Percentiles rank a stretch among this genome's conserved stretches.
These are phyloP conservation scores for Wickerhamomyces pijperi DNA, from an alignment of 805 yeast genomes.

Conservation along the genomic window DNA sequence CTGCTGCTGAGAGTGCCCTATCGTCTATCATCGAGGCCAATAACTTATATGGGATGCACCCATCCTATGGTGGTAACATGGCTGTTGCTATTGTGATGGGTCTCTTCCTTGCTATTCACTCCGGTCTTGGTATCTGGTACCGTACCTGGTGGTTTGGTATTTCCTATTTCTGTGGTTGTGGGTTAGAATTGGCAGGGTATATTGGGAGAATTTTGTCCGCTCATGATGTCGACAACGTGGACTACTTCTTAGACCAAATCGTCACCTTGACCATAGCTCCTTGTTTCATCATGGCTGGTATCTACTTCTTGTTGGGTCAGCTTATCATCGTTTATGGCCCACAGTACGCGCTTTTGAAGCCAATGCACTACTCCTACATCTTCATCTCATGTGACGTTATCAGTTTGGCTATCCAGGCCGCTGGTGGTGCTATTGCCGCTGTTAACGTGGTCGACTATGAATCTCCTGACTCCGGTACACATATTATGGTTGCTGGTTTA, in stretches of 20 bases:
- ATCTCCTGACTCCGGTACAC: slow-evolving; percentile 34
- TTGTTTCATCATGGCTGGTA: slow-evolving; percentile 73
- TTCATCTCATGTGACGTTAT: slow-evolving; percentile 61
- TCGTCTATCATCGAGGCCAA: slow-evolving; percentile 1
- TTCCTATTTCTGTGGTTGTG: slow-evolving; percentile 43
- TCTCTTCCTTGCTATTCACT: slow-evolving; percentile 30
- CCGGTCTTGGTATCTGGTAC: slow-evolving; percentile 29
- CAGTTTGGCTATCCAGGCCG: slow-evolving; percentile 56
- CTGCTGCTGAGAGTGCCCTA: slow-evolving; percentile 7
- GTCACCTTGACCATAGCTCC: slow-evolving; percentile 69
- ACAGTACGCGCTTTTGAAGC: slow-evolving; percentile 37
- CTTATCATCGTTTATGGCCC: slow-evolving; percentile 50
- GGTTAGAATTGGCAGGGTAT: slow-evolving; percentile 60
- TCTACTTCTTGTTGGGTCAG: slow-evolving; percentile 63
- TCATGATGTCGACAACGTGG: slow-evolving; percentile 21
- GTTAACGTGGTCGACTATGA: slow-evolving; percentile 23
- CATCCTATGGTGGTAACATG: slow-evolving; percentile 49
- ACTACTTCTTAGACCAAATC: slow-evolving; percentile 50
- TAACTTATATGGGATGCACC: slow-evolving; percentile 30
- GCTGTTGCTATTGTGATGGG: slow-evolving; percentile 47
- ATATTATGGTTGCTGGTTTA: slow-evolving; percentile 68
- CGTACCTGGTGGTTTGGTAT: slow-evolving; percentile 56
- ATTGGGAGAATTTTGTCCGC: slow-evolving; percentile 43
- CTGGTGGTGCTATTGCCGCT: slow-evolving; percentile 69
- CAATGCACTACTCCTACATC: slow-evolving; percentile 49